A percentile compares a stretch with the other conserved stretches of the same genome.
Conservation (phyloP, 2,329 filamentous ascomycete genomes). For the Zymoseptoria pseudotritici region DNA sequence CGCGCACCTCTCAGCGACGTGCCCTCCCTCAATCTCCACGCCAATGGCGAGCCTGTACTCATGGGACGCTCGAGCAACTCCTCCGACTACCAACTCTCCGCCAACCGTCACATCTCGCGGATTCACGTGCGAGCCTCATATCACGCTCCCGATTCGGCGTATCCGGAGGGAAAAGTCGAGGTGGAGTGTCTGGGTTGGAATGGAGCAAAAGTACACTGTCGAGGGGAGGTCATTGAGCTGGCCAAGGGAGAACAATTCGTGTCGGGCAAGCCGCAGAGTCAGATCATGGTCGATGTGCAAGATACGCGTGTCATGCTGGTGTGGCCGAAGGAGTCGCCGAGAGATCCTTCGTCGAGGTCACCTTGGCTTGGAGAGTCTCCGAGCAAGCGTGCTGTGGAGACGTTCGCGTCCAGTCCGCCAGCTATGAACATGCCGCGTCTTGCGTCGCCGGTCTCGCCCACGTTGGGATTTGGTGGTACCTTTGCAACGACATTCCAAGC, state of each 20-base stretch:
- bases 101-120: conserved; percentile 86
- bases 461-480: conserved; percentile 32
- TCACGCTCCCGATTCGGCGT: conserved; percentile 58
- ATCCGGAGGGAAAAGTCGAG: conserved; percentile 71
- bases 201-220: conserved; percentile 84
- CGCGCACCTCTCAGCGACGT: conserved; percentile 76
- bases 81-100: conserved; percentile 88
- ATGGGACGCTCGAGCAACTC: conserved; percentile 95
- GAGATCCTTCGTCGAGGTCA: conserved; percentile 53
- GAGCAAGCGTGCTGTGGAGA: conserved; percentile 43
- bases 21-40: conserved; percentile 71
- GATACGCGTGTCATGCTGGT: conserved; percentile 81
- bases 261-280: conserved; percentile 76
- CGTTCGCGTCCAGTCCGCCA: conserved; percentile 51
- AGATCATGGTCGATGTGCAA: conserved; percentile 93
- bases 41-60: conserved; percentile 70
- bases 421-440: conserved; percentile 54
- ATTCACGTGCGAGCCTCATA: conserved; percentile 87
- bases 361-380: conserved; percentile 54
- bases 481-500: conserved; percentile 37
- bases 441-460: conserved; percentile 70
- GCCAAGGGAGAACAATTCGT: conserved; percentile 82
- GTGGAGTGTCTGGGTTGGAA: conserved; percentile 95
- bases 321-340: conserved; percentile 62
- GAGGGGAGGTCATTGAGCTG: conserved; percentile 78